Evolutionary conservation across 2,329 filamentous ascomycete species (phyloP), one percentile per base, ranked within the genome.

Genomic region (Fulvia fulva): DNA sequence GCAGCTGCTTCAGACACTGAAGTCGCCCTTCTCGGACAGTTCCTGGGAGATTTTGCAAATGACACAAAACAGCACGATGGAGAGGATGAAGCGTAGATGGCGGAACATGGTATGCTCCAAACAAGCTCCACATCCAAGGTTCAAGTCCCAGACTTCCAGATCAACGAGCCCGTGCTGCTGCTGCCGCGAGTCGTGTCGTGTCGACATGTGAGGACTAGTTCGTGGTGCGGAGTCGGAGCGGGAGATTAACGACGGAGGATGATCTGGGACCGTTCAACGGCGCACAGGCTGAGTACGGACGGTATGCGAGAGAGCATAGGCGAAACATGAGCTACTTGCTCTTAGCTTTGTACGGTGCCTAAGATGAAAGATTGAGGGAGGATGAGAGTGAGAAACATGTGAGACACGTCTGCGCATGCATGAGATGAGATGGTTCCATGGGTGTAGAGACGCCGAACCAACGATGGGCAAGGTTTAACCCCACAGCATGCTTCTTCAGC

Each of bases 21-120:
- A n/a, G n/a, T 53, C 57, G 16, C 58, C 62, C 47, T 65, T 61
- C 54, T 63, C 62, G 53, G 65, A 65, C 43, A 65, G 41, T 5
- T 58, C 56, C 46, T 66, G 65, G 16, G 65, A 63, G 64, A 86
- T 75, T 65, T 85, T 82, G 50, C 80, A 74, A 60, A 85, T 76
- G 69, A 81, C 81, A 69, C 80, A 74, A 68, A 74, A 80, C 11
- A 64, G 54, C 19, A 66, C 32, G 30, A 68, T 59, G 49, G 62
- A 66, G 55, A 67, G 57, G 28, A 65, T 55, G 30, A 66, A 59
- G 12, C 62, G 51, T 23, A 63, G 52, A 43, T 65, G 65, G 44
- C 64, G 63, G 56, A 65, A 66, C 62, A 65, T 61, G 37, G 32
- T 51, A 52, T 22, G 37, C 7, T 34, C 30, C 3, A 34, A 9